Evolutionary conservation across 2,329 filamentous ascomycete genomes (phyloP), one percentile per base, ranked within the genome.

Genomic region (Alternaria incomplexa): DNA sequence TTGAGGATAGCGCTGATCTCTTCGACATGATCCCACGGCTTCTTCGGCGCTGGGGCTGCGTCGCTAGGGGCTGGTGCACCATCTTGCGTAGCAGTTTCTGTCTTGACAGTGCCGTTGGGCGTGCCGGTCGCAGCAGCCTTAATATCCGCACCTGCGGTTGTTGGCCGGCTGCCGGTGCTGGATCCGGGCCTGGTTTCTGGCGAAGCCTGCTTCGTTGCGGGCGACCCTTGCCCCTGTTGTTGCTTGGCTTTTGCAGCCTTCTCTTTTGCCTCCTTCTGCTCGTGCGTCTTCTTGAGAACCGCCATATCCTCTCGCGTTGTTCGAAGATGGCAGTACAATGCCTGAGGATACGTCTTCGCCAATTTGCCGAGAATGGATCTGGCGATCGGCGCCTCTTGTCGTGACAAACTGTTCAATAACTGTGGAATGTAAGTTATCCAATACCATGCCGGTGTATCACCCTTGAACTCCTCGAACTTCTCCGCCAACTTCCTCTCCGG

Each of bases 391-490:
- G 93, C 95, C 80, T 99, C 96, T 72, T 95, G 94, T 75, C 97
- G 91, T 3, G 92, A 93, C 54, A 99, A 85, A 56, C 95, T 96
- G 46, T 93, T 95, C 30, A 99, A 88, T 45, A 99, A 86, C 80
- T 99, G 96, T 17, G 96, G 96, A 67, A 99, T 98, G 79, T 97
- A 99, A 0, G 95, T 98, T 71, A 98, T 97, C 96, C 96, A 99
- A 82, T 98, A 99, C 96, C 96, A 99, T 12, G 97, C 93, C 0
- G 94, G 93, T 3, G 93, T 97, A 72, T 99, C 96, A 55, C 96
- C 96, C 84, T 98, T 97, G 83, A 96, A 99, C 71, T 95, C 93
- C 68, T 97, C 93, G 70, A 97, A 99, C 12, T 95, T 93, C 71
- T 89, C 86, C 0, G 93, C 91, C 63, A 99, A 90, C 40, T 88